phyloP scores from a whole-genome alignment of 805 yeast species.

The Metschnikowia noctiluminum region DNA sequence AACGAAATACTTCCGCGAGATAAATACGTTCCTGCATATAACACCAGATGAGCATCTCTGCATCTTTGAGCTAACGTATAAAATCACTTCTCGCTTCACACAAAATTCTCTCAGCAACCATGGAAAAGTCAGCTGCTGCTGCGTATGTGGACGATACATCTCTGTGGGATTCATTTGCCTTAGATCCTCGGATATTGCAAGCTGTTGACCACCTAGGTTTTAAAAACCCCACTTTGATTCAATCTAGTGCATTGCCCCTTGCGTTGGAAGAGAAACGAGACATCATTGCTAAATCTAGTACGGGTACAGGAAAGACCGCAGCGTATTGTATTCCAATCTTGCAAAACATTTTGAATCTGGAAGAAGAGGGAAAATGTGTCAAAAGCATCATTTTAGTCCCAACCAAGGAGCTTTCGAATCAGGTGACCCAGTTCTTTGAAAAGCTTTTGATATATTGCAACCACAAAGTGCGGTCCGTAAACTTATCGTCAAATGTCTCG shows the following conservation, averaged over 20 bases:
- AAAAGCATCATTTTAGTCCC: constrained; percentile 82
- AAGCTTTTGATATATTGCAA: constrained; percentile 70
- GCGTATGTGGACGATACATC: constrained; percentile 69
- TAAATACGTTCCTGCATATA: constrained; percentile 5
- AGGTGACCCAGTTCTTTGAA: constrained; percentile 69
- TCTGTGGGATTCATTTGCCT: constrained; percentile 69
- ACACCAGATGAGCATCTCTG: constrained; percentile 18
- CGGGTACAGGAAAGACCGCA: constrained; percentile 95
- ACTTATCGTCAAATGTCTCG: constrained; percentile 62
- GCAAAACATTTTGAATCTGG: constrained; percentile 60
- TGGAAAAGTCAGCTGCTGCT: constrained; percentile 48
- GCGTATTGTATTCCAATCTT: constrained; percentile 87
- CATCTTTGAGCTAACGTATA: constrained; percentile 8
- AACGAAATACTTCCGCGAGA: too few species aligned
- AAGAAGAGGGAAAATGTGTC: constrained; percentile 27
- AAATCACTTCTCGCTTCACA: too few species aligned
- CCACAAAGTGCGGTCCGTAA: constrained; percentile 58
- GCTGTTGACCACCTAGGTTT: constrained; percentile 80
- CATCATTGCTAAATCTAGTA: constrained; percentile 87
- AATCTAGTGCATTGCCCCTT: constrained; percentile 85
- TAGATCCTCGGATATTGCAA: constrained; percentile 81
- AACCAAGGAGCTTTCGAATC: constrained; percentile 86
- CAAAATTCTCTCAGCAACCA: too few species aligned
- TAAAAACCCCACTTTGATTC: constrained; percentile 85
- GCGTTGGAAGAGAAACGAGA: constrained; percentile 90